These are phyloP conservation scores for Colletotrichum sidae DNA, from an alignment of 2,329 filamentous ascomycete species.

Conservation along the genomic window DNA sequence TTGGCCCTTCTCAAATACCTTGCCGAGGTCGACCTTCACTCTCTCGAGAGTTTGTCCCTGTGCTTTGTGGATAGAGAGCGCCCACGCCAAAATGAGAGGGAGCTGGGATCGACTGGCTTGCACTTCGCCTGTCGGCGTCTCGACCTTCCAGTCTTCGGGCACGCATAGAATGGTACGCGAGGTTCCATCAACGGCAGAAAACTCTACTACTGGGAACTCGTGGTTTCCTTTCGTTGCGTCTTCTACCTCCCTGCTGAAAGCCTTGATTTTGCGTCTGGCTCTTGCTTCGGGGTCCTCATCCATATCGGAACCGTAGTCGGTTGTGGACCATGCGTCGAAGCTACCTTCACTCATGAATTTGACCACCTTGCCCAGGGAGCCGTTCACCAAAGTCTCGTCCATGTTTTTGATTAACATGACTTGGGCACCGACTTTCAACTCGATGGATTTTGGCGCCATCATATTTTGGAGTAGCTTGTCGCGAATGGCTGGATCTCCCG, in stretches of 20 bases:
- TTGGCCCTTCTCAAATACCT: constrained; percentile 96
- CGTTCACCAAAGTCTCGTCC: constrained; percentile 93
- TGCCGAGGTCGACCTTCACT: constrained; percentile 93
- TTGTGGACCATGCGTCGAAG: constrained; percentile 48
- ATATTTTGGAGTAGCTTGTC: constrained; percentile 87
- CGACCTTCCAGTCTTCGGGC: constrained; percentile 94
- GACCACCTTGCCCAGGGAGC: constrained; percentile 87
- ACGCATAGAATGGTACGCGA: constrained; percentile 82
- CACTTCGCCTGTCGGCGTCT: constrained; percentile 93
- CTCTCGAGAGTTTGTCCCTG: constrained; percentile 94
- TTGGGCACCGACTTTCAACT: constrained; percentile 90
- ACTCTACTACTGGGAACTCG: constrained; percentile 86
- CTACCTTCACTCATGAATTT: constrained; percentile 73
- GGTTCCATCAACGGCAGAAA: constrained; percentile 82
- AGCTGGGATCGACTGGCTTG: constrained; percentile 87
- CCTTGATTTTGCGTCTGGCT: constrained; percentile 63
- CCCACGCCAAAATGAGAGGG: constrained; percentile 95
- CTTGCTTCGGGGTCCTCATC: constrained; percentile 56
- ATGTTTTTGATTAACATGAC: constrained; percentile 99
- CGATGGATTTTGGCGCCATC: constrained; percentile 87
- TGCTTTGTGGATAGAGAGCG: constrained; percentile 96
- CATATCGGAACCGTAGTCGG: constrained; percentile 56
- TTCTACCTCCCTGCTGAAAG: constrained; percentile 56
- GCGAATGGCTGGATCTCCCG: constrained; percentile 76
- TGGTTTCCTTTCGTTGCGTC: constrained; percentile 50